A percentile compares a stretch with the other conserved stretches of the same genome.
Conservation (phyloP, 805 yeast species). For the Candida sakaeoensis region DNA sequence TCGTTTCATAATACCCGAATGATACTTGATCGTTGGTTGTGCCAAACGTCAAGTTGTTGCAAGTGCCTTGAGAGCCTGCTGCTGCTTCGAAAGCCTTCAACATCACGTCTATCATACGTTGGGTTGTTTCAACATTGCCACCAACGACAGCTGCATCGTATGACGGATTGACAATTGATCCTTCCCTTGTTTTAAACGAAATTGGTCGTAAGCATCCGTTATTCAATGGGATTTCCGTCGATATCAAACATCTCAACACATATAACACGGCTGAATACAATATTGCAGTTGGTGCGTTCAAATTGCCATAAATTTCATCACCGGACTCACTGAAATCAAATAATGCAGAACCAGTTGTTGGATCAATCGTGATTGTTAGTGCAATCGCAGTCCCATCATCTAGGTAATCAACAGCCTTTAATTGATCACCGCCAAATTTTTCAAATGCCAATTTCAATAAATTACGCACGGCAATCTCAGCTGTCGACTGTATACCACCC, state of each 20-base stretch:
- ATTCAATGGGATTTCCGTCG: slow-evolving; percentile 85
- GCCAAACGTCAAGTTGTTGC: slow-evolving; percentile 93
- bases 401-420: slow-evolving; percentile 61
- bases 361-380: slow-evolving; percentile 47
- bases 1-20: slow-evolving; percentile 90
- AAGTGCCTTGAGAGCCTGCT: slow-evolving; percentile 95
- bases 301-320: slow-evolving; percentile 81
- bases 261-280: slow-evolving; percentile 86
- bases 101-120: slow-evolving; percentile 85
- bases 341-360: slow-evolving; percentile 53
- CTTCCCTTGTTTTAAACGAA: slow-evolving; percentile 43
- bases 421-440: slow-evolving; percentile 37
- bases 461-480: slow-evolving; percentile 31
- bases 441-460: slow-evolving; percentile 26
- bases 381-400: slow-evolving; percentile 77
- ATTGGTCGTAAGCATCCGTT: slow-evolving; percentile 90
- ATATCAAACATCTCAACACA: slow-evolving; percentile 79
- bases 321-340: slow-evolving; percentile 88
- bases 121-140: slow-evolving; percentile 93
- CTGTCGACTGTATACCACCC: slow-evolving; percentile 34
- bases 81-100: slow-evolving; percentile 82
- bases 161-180: slow-evolving; percentile 60
- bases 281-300: slow-evolving; percentile 91
- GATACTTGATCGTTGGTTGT: slow-evolving; percentile 60
- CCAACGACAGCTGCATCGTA: slow-evolving; percentile 86